These are phyloP conservation scores for Haematococcus lacustris DNA, from an alignment of 139 green algal species.

Conservation along the genomic window DNA sequence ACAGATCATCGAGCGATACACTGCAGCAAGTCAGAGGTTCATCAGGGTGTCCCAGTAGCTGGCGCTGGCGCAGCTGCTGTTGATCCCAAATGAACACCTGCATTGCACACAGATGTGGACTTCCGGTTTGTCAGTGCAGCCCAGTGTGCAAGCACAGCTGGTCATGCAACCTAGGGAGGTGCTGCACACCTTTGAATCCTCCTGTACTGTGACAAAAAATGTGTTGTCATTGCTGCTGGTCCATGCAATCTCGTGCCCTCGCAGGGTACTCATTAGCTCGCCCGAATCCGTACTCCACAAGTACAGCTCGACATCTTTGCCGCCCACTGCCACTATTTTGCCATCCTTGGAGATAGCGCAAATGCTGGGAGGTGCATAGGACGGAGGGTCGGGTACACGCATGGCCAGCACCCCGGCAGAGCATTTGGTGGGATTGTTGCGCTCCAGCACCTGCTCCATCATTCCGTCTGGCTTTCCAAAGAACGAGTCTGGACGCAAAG, in stretches of 20 bases:
- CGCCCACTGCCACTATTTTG: slow-evolving; percentile 31
- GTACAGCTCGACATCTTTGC: slow-evolving; percentile 36
- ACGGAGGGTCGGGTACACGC: slow-evolving; percentile 29
- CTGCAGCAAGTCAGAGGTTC: slow-evolving; percentile 27
- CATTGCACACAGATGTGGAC: no score
- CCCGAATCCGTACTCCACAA: slow-evolving; percentile 32
- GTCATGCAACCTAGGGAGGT: no score
- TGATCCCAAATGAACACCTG: slow-evolving; percentile 33
- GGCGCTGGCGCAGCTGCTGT: slow-evolving; percentile 7
- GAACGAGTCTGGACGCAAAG: slow-evolving; percentile 25
- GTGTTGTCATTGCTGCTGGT: slow-evolving; percentile 24
- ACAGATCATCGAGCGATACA: slow-evolving; percentile 29
- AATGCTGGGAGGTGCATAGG: slow-evolving; percentile 18
- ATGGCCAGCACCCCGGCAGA: slow-evolving; percentile 17
- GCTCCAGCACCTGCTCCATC: background rate
- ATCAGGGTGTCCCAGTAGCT: slow-evolving; percentile 20
- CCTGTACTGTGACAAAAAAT: slow-evolving; percentile 40
- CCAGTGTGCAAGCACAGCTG: no score
- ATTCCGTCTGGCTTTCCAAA: slow-evolving; percentile 23
- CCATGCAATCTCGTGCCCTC: slow-evolving; percentile 39
- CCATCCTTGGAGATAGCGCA: slow-evolving; percentile 32
- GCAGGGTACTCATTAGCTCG: slow-evolving; percentile 25
- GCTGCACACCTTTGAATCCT: slow-evolving; percentile 35
- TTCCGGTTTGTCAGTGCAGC: no score
- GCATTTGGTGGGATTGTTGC: slow-evolving; percentile 4